Evolutionary conservation across 805 yeast genomes (phyloP).

Genomic region (Debaryomyces prosopidis): DNA sequence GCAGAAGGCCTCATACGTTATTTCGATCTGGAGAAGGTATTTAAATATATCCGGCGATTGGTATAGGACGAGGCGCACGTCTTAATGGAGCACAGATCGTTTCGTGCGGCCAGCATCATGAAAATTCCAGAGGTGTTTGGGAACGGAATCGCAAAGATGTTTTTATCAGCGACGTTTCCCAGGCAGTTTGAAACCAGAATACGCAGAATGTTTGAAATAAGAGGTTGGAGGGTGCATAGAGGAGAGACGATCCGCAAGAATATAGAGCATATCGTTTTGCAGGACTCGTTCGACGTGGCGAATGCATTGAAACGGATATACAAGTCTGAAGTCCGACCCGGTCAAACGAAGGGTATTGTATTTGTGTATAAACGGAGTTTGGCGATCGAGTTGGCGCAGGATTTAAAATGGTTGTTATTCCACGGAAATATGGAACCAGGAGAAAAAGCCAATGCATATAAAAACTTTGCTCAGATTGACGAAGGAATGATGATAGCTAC

Average conservation of each 20-base stretch:
- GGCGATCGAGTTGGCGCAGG: background rate
- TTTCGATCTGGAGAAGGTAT: background rate
- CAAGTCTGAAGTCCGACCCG: no score
- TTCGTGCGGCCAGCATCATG: background rate
- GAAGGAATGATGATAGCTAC: background rate
- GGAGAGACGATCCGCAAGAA: no score
- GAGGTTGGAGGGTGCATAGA: no score
- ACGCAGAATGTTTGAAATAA: no score
- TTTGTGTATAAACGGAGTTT: background rate
- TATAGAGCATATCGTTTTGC: no score
- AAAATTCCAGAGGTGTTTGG: background rate
- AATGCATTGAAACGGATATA: no score
- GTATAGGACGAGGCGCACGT: background rate
- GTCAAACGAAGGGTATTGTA: background rate
- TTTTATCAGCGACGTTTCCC: no score
- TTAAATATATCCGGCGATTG: background rate
- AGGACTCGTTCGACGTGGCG: no score
- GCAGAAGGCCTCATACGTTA: background rate
- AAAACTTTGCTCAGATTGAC: background rate
- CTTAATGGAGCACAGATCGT: background rate
- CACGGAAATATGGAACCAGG: background rate
- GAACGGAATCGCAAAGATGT: no score
- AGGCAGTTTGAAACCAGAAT: no score
- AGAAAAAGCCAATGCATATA: background rate
- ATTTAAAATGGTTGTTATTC: background rate